Evolutionary conservation across 805 yeast genomes (phyloP).

Genomic region (Nakazawaea wickerhamii): DNA sequence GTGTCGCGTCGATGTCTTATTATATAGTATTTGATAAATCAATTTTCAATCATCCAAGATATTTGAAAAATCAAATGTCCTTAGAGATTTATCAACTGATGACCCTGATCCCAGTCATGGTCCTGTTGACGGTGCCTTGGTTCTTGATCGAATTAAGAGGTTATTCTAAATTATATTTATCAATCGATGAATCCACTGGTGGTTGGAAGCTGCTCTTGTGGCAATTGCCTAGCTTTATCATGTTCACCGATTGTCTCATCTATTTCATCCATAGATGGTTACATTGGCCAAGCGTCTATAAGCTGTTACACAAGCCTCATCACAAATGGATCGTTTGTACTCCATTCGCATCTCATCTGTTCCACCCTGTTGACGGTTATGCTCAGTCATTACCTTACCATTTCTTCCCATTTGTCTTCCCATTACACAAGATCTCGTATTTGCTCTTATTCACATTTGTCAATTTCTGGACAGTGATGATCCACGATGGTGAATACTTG

Average conservation of each 20-base stretch:
- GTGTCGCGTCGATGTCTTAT: conserved; percentile 74
- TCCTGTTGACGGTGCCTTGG: conserved; percentile 82
- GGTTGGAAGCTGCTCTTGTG: conserved; percentile 58
- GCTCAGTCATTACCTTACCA: conserved; percentile 92
- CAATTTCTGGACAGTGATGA: conserved; percentile 97
- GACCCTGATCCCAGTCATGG: conserved; percentile 87
- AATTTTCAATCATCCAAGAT: conserved; percentile 93
- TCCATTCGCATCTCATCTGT: conserved; percentile 97
- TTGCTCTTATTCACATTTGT: conserved; percentile 81
- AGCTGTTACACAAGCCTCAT: conserved; percentile 88
- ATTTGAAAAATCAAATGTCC: conserved; percentile 86
- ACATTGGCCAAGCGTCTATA: conserved; percentile 90
- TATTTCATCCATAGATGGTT: conserved; percentile 88
- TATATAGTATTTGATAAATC: conserved; percentile 76
- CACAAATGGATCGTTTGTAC: conserved; percentile 99
- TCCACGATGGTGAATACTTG: conserved; percentile 95
- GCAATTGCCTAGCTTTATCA: conserved; percentile 74
- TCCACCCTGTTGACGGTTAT: conserved; percentile 98
- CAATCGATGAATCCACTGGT: conserved; percentile 56
- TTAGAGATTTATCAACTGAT: conserved; percentile 77
- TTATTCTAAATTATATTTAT: conserved; percentile 70
- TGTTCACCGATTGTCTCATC: conserved; percentile 92
- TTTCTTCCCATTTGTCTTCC: conserved; percentile 85
- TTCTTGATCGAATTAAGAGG: conserved; percentile 82
- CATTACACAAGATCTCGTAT: conserved; percentile 83